Base-by-base conservation (phyloP, 2,329 filamentous ascomycete species). In the Nigrograna mackinnonii region DNA sequence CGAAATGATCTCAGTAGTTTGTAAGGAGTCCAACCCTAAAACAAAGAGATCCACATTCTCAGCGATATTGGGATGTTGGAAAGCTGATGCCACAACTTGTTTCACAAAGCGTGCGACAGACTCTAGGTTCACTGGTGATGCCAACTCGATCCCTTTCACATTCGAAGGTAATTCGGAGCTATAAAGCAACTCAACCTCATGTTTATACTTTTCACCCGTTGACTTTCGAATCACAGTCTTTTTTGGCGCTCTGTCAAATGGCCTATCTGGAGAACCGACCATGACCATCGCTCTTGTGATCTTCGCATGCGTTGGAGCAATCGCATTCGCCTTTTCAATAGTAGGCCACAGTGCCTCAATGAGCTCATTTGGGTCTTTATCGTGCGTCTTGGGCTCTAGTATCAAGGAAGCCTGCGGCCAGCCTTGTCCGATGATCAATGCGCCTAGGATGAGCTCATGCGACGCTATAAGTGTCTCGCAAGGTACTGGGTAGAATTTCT, bases 401-500 rank as follows among this genome's bases (percentile, higher is more conserved):
- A 69, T 41, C n/a, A 67, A 44, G 0, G 52, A 58, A 11, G 60
- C 49, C 20, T 67, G 60, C n/a, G 24, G 51, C 17, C 51, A 47
- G 22, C 55, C 55, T 37, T 54, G 45, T 6, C 66, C 66, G 9
- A 66, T 54, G 3, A 68, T 49, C 2, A 68, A 37, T 2, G 63
- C 63, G 16, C 61, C 60, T 17, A 49, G 43, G 6, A 69, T 46
- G 3, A 54, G 35, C 24, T 62, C 66, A 47, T 77, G 74, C 26
- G 80, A 74, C 7, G 79, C 68, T 4, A 85, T 74, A 1, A 71
- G 68, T 3, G 77, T 74, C 58, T 86, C 84, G 42, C 76, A 70
- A 6, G 68, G 62, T 6, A 78, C 59, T 1, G 75, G 75, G 16
- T 73, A 69, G 13, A 72, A 73, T 41, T 78, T 79, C 53, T 78